These are phyloP conservation scores for Dictyostelium brefeldianum DNA, from an alignment of 78 protist species.

Conservation along the genomic window DNA sequence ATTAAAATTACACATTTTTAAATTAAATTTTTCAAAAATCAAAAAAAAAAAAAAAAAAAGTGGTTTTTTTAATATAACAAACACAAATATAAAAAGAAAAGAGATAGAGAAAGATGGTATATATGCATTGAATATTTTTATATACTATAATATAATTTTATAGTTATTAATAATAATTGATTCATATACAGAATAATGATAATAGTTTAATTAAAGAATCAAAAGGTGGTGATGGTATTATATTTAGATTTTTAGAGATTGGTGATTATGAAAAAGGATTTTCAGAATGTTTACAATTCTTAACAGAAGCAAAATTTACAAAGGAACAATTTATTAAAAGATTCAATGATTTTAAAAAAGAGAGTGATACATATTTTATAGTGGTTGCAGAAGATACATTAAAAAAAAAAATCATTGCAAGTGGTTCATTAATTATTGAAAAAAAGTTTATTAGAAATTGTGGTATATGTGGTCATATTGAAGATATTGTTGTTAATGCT, in stretches of 20 bases:
- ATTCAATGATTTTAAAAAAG: slow-evolving; percentile 23
- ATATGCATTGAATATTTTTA: background rate
- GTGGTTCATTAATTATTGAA: slow-evolving; percentile 85
- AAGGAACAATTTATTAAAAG: slow-evolving; percentile 41
- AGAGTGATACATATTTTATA: slow-evolving; percentile 42
- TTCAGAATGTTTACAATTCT: slow-evolving; percentile 36
- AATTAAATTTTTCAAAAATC: background rate
- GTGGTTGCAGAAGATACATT: slow-evolving; percentile 78
- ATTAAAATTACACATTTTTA: no score
- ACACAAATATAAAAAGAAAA: no score
- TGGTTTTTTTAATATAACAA: no score
- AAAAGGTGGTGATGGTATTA: slow-evolving; percentile 1
- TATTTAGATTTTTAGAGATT: slow-evolving; percentile 41
- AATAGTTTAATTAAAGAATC: slow-evolving; percentile 14
- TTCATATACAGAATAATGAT: background rate
- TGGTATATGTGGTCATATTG: slow-evolving; percentile 87
- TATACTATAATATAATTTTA: background rate
- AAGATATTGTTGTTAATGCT: slow-evolving; percentile 87
- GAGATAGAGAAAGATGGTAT: background rate
- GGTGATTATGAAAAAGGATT: slow-evolving; percentile 62
- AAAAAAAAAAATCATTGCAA: slow-evolving; percentile 50
- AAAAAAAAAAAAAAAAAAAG: no score
- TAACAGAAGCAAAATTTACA: slow-evolving; percentile 66
- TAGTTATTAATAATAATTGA: background rate
- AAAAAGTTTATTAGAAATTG: slow-evolving; percentile 84